Evolutionary conservation across 805 yeast genomes (phyloP), one percentile per base, ranked within the genome.

Genomic region (Candida silvicultrix): DNA sequence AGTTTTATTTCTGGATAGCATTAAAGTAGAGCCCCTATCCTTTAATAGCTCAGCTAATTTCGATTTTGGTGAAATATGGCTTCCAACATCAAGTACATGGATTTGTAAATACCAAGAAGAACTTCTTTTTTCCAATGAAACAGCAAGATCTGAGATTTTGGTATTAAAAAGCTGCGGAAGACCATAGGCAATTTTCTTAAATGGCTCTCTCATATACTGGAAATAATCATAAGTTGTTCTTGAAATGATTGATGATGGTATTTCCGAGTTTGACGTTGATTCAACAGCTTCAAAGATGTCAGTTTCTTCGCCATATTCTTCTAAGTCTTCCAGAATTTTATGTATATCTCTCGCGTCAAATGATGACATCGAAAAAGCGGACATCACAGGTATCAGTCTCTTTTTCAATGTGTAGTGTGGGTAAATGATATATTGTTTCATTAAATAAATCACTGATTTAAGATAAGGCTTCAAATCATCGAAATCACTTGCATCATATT

Each of bases 41-140:
- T 23, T 23, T 9, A 23, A 9, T 6, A 23, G 25, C 25, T 46
- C 45, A 43, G 63, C 59, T 2, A 58, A 32, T 5, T 48, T 43
- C 21, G 62, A 54, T 20, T 50, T 52, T 1, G 76, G 76, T 2
- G 61, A 19, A 5, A 71, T 32, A 41, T 55, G 63, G 1, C 73
- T 56, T 10, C 66, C 65, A 5, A 70, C 44, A 51, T 74, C 78
- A 4, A 75, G 73, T 9, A 74, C 51, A 51, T 74, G 78, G 8
- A 74, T 45, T 44, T 68, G 65, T 11, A 73, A 42, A 5, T 49
- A 40, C 46, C 66, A 64, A 44, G 65, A 8, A 20, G 18, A 16
- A 14, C 3, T 14, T 4, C 2, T 2, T 20, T 19, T 19, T 4
- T 37, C 39, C 3, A 37, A 9, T 4, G 39, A 37, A 12, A 37